Evolutionary conservation across 495 filamentous ascomycete genomes (phyloP).

Genomic region (Cercophora scortea): DNA sequence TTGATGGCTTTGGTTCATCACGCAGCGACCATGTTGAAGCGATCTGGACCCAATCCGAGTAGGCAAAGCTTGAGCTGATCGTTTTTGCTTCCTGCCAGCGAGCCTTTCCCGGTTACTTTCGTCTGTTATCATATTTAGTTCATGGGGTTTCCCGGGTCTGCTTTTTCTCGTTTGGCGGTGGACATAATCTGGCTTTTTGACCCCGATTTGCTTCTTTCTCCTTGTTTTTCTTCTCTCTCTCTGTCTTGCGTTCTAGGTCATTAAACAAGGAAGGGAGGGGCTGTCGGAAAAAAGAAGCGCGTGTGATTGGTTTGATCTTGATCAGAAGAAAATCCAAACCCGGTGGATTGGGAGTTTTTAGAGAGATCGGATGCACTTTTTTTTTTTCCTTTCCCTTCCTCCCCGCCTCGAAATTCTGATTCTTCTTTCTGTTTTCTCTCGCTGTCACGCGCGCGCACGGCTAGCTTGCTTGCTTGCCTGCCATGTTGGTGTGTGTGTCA

Average conservation of each 20-base stretch:
- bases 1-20: too few species aligned
- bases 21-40: background rate
- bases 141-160: background rate
- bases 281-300: constrained; percentile 6
- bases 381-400: background rate
- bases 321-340: background rate
- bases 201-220: background rate
- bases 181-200: background rate
- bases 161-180: background rate
- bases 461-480: too few species aligned
- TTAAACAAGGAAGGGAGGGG: background rate
- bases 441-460: too few species aligned
- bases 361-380: constrained; percentile 1
- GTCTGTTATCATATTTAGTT: constrained; percentile 11
- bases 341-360: constrained; percentile 3
- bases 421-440: too few species aligned
- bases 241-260: background rate
- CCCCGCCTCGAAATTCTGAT: too few species aligned
- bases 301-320: background rate
- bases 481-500: too few species aligned
- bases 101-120: background rate
- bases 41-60: background rate
- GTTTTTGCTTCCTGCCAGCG: background rate
- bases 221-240: background rate
- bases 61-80: background rate